These are phyloP conservation scores for Diaporthe eres DNA, from an alignment of 2,329 filamentous ascomycete species.

Conservation along the genomic window DNA sequence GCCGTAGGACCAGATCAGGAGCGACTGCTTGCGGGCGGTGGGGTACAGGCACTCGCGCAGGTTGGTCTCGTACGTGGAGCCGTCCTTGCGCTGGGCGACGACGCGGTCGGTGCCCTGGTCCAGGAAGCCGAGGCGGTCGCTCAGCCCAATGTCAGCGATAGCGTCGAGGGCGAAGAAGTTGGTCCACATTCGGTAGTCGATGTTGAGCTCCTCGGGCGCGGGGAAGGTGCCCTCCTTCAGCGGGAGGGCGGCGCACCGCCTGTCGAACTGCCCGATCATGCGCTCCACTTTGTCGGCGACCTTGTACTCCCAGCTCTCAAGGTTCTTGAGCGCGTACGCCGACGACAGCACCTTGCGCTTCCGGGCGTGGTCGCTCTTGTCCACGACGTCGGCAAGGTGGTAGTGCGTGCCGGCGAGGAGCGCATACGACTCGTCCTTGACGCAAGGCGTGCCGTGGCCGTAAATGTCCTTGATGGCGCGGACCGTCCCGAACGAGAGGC, in stretches of 20 bases:
- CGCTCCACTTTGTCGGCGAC: conserved; percentile 65
- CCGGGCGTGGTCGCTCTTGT: conserved; percentile 65
- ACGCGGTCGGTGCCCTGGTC: conserved; percentile 62
- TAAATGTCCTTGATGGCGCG: conserved; percentile 66
- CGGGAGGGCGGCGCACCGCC: conserved; percentile 55
- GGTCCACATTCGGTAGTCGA: conserved; percentile 65
- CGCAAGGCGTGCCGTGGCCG: conserved; percentile 64
- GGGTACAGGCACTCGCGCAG: conserved; percentile 66
- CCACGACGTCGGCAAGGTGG: conserved; percentile 66
- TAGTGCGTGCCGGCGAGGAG: conserved; percentile 62
- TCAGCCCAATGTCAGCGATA: conserved; percentile 69
- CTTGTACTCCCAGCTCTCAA: conserved; percentile 68
- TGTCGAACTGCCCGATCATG: conserved; percentile 60
- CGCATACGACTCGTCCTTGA: conserved; percentile 64
- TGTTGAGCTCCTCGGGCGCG: conserved; percentile 12
- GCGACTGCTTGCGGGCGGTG: conserved; percentile 64
- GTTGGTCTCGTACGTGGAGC: conserved; percentile 59
- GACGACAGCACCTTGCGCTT: conserved; percentile 65
- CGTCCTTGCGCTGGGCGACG: conserved; percentile 59
- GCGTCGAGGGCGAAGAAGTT: conserved; percentile 71
- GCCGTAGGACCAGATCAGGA: conserved; percentile 64
- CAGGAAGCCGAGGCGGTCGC: conserved; percentile 65
- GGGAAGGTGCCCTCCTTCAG: not conserved
- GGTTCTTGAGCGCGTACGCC: conserved; percentile 67
- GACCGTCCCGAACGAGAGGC: conserved; percentile 57